Base-by-base conservation (phyloP, 306 rosid genomes). In the Castanopsis chinensis region DNA sequence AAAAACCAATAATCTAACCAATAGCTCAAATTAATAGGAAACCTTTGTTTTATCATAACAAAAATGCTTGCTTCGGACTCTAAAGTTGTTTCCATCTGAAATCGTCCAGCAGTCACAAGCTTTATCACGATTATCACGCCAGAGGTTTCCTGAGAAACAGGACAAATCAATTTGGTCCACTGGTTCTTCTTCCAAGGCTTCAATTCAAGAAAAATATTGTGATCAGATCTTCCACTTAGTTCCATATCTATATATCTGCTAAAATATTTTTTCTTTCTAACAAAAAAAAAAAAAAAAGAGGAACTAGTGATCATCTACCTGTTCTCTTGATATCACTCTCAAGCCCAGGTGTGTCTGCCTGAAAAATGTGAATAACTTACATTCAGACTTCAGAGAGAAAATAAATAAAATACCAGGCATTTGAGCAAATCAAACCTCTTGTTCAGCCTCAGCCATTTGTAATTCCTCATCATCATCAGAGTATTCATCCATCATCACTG, bases 381-480 rank as follows among this genome's bases (percentile, higher is more conserved):
- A 54, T 55, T 81, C 41, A 71, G 74, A 71, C 71, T 43, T 79
- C 69, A 78, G 76, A 61, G 56, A 84, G 63, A 23, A 37, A 60
- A 80, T 32, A 56, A 10, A 53, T 59, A 70, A 78, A 80, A 54
- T 27, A 67, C 35, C 73, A 80, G 19, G 61, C 81, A 65, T 56
- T 63, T 68, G 76, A 72, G 79, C 23, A 74, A 69, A 67, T 58
- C 58, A 75, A 85, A 95, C 98, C 93, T 95, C 95, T 88, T 86
- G 96, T 69, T 93, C 99, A 78, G 86, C 68, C 83, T 95, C 99
- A 1, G 96, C 94, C 73, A 93, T 90, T 88, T 95, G 99, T 83
- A 76, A 93, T 71, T 95, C 99, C 76, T 95, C 99, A 35, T 95
- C 99, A 76, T 95, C 99, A 5, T 95, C 99, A 43, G 99, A 95